Percentiles rank a stretch among this genome's conserved stretches.
phyloP scores from a whole-genome alignment of 2,329 filamentous ascomycete species.

The Ophiocordyceps camponoti-saundersi region DNA sequence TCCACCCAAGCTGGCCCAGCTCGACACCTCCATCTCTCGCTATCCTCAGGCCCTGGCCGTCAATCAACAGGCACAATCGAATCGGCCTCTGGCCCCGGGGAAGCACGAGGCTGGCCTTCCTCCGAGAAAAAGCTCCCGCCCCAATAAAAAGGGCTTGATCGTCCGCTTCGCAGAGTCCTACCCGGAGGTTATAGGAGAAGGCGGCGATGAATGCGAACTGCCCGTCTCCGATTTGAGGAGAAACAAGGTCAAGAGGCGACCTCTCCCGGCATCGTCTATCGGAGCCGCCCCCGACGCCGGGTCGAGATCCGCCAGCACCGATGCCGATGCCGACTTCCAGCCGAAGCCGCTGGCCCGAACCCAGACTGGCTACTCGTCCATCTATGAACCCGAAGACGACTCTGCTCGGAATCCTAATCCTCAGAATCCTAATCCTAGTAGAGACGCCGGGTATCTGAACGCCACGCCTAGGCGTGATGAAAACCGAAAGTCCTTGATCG shows the following conservation, averaged over 20 bases:
- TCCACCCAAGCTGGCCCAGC: conserved; percentile 31
- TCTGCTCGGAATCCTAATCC: neutral
- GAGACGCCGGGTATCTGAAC: conserved; percentile 25
- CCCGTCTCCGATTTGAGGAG: conserved; percentile 56
- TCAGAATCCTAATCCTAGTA: conserved; percentile 2
- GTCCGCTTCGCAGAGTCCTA: conserved; percentile 58
- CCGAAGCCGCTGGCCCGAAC: conserved; percentile 37
- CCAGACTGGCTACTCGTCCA: conserved; percentile 35
- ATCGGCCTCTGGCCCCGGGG: conserved; percentile 20
- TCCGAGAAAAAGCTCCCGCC: conserved; percentile 25
- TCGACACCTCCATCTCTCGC: conserved; percentile 39
- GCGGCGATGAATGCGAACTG: conserved; percentile 68
- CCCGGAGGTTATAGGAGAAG: conserved; percentile 76
- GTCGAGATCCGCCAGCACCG: conserved; percentile 2
- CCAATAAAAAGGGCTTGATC: conserved; percentile 46
- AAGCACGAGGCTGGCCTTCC: conserved; percentile 22
- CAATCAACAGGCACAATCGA: conserved; percentile 24
- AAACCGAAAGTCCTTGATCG: conserved; percentile 39
- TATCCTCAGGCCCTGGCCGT: conserved; percentile 37
- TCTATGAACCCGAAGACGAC: conserved; percentile 8
- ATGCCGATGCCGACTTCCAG: conserved; percentile 25
- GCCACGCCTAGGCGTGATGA: conserved; percentile 27
- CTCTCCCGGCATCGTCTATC: conserved; percentile 11
- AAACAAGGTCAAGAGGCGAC: conserved; percentile 26
- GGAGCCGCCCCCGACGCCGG: neutral